A percentile compares a stretch with the other conserved stretches of the same genome.
These are phyloP conservation scores for Paramecium octaurelia DNA, from an alignment of 73 alveolate genomes.

Conservation along the genomic window DNA sequence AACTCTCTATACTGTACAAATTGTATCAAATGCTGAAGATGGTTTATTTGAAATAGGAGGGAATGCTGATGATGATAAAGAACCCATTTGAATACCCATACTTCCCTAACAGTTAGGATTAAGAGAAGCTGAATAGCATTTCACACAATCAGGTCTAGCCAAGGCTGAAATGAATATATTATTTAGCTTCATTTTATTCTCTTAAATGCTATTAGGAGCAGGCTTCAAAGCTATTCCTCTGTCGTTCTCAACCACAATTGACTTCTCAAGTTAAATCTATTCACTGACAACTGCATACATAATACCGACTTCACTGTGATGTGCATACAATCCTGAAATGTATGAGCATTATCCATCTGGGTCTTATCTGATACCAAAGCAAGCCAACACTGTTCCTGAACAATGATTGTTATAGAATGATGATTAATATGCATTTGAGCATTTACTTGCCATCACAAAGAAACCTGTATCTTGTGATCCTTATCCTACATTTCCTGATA, in stretches of 20 bases:
- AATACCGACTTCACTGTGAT: not conserved
- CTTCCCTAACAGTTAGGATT: not conserved
- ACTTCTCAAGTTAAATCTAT: not conserved
- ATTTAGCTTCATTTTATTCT: not conserved
- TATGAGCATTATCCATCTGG: not conserved
- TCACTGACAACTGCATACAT: not conserved
- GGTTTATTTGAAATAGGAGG: constrained; percentile 31
- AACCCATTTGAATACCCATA: not conserved
- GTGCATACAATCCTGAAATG: not conserved
- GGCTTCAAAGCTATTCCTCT: not conserved
- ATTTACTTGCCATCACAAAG: constrained; percentile 27
- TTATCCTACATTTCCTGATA: constrained; percentile 20
- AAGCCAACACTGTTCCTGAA: not conserved
- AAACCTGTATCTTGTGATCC: constrained; percentile 52
- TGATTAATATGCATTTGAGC: not conserved
- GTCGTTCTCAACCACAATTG: not conserved
- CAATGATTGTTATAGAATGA: constrained; percentile 15
- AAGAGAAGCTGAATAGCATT: not conserved
- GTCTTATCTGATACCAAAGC: not conserved
- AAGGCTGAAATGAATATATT: not conserved
- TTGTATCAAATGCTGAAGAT: not conserved
- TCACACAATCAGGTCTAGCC: not conserved
- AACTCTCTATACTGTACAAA: constrained; percentile 23
- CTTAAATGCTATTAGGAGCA: not conserved
- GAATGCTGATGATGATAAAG: constrained; percentile 1